A percentile compares a stretch with the other conserved stretches of the same genome.
phyloP scores from a whole-genome alignment of 2,329 filamentous ascomycete species.

The Cercospora zeina region DNA sequence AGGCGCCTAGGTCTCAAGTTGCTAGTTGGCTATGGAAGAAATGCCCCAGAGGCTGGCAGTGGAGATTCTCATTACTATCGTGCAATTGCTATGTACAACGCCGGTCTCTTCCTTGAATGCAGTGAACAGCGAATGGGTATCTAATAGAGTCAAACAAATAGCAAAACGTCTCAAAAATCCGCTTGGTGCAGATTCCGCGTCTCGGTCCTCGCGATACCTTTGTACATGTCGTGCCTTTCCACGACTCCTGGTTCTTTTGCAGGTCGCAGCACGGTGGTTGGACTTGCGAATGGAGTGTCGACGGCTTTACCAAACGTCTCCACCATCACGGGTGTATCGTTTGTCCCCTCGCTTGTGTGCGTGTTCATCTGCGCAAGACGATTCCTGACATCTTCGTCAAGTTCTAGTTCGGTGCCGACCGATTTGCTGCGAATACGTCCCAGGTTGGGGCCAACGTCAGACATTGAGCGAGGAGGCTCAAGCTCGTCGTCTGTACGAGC shows the following conservation, averaged over 20 bases:
- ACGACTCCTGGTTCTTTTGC: constrained; percentile 39
- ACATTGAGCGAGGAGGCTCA: constrained; percentile 35
- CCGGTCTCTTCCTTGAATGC: not conserved
- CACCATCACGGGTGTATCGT: not conserved
- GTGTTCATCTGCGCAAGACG: constrained; percentile 28
- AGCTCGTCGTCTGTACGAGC: constrained; percentile 20
- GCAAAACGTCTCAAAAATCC: constrained; percentile 15
- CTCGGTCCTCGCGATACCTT: constrained; percentile 37
- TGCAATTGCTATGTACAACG: not conserved
- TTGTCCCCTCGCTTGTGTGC: constrained; percentile 18
- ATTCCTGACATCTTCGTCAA: constrained; percentile 23
- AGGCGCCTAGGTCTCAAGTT: not conserved
- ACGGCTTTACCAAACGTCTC: constrained; percentile 23
- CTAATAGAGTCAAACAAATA: not conserved
- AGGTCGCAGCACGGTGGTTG: constrained; percentile 27
- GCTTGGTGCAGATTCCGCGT: constrained; percentile 44
- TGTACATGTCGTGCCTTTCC: constrained; percentile 49
- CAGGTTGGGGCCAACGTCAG: constrained; percentile 32
- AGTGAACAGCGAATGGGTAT: constrained; percentile 7
- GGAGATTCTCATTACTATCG: not conserved
- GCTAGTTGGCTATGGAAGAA: not conserved
- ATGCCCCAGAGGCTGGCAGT: not conserved
- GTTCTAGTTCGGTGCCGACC: constrained; percentile 21
- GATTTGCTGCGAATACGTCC: constrained; percentile 30
- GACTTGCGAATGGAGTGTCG: constrained; percentile 35